These are phyloP conservation scores for Thalassiosira hispida DNA, from an alignment of 352 stramenopile species.

Conservation along the genomic window DNA sequence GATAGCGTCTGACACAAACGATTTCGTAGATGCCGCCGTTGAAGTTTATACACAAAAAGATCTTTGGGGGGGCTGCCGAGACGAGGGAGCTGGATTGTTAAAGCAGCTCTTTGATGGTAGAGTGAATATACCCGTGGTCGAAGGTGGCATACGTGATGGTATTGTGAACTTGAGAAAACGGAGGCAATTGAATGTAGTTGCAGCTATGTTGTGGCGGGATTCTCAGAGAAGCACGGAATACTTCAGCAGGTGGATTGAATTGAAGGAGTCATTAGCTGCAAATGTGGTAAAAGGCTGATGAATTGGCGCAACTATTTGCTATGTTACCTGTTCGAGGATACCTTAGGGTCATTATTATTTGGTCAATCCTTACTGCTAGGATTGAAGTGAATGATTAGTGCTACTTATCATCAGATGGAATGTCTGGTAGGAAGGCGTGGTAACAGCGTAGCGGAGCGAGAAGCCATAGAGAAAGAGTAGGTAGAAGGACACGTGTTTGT, in stretches of 20 bases:
- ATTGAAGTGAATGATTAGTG: too few relatives aligned
- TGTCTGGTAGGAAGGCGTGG: too few relatives aligned
- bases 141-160: slow-evolving; percentile 24
- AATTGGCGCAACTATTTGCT: too few relatives aligned
- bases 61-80: slow-evolving; percentile 30
- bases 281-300: too few relatives aligned
- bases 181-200: slow-evolving; percentile 42
- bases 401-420: too few relatives aligned
- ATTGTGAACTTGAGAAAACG: slow-evolving; percentile 28
- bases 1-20: slow-evolving; percentile 41
- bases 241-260: slow-evolving; percentile 75
- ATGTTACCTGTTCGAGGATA: too few relatives aligned
- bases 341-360: too few relatives aligned
- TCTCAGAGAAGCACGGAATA: slow-evolving; percentile 68
- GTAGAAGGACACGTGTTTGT: too few relatives aligned
- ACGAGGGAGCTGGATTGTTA: slow-evolving; percentile 33
- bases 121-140: slow-evolving; percentile 30
- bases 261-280: slow-evolving; percentile 48
- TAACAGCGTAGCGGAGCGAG: too few relatives aligned
- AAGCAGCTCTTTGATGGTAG: slow-evolving; percentile 33
- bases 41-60: slow-evolving; percentile 40
- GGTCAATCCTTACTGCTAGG: too few relatives aligned
- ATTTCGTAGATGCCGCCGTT: slow-evolving; percentile 58
- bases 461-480: too few relatives aligned
- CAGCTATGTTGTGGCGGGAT: slow-evolving; percentile 67